These are phyloP conservation scores for Linanthus parryae DNA, from an alignment of 148 eudicot genomes.

Conservation along the genomic window DNA sequence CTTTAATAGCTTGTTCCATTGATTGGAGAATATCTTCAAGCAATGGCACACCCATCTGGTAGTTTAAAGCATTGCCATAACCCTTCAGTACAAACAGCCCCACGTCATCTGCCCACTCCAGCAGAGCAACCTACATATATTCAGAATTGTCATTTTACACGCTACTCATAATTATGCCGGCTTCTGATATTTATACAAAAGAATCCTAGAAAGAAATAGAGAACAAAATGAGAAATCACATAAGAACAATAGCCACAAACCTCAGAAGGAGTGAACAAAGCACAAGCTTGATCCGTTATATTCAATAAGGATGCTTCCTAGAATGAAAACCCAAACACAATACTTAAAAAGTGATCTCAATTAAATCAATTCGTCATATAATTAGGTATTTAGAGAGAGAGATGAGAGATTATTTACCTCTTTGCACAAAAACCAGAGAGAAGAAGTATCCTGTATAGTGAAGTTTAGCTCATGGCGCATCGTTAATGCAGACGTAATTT, in stretches of 20 bases:
- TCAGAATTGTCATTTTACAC: no score
- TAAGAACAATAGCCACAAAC: no score
- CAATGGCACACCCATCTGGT: conserved; percentile 91
- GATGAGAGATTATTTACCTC: conserved; percentile 41
- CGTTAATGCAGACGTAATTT: conserved; percentile 46
- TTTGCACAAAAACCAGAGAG: conserved; percentile 94
- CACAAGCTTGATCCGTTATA: conserved; percentile 84
- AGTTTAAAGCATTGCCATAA: conserved; percentile 86
- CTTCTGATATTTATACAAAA: no score
- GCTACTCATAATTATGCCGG: no score
- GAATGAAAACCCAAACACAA: conserved; percentile 1
- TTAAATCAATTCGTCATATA: neutral
- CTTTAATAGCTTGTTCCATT: conserved; percentile 83
- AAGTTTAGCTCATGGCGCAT: conserved; percentile 71
- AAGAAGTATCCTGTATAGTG: conserved; percentile 59
- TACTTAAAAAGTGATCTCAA: neutral
- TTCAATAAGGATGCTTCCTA: conserved; percentile 92
- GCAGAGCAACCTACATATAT: conserved; percentile 46
- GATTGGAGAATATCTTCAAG: conserved; percentile 79
- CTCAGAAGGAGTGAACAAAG: conserved; percentile 65
- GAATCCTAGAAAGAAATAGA: neutral
- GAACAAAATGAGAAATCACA: neutral
- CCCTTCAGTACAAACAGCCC: conserved; percentile 80
- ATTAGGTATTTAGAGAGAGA: neutral
- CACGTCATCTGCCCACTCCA: conserved; percentile 98